Percentiles rank a stretch among this genome's conserved stretches.
phyloP scores from a whole-genome alignment of 2,329 filamentous ascomycete species.

The Rutstroemia sp. region DNA sequence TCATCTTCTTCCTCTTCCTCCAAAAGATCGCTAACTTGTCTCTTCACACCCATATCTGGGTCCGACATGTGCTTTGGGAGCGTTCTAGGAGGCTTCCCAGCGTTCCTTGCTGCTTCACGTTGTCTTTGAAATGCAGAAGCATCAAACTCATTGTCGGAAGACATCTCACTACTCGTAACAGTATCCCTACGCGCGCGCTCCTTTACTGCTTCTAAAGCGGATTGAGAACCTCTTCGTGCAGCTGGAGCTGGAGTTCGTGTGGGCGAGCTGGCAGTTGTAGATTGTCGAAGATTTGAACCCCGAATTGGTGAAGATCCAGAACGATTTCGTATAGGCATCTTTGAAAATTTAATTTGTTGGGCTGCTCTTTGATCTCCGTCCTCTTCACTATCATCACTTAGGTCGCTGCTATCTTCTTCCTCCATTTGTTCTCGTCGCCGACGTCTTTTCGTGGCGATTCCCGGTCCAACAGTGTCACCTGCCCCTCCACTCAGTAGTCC shows the following conservation, averaged over 20 bases:
- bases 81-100: conserved; percentile 45
- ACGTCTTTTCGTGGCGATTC: conserved; percentile 58
- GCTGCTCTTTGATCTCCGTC: conserved; percentile 65
- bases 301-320: conserved; percentile 85
- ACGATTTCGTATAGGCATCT: conserved; percentile 82
- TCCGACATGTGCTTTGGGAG: conserved; percentile 48
- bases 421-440: conserved; percentile 61
- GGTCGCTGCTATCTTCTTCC: conserved; percentile 77
- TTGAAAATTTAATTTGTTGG: conserved; percentile 91
- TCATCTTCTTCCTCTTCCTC: conserved; percentile 43
- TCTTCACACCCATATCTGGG: conserved; percentile 31
- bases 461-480: conserved; percentile 61
- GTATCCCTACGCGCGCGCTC: conserved; percentile 66
- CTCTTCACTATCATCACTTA: conserved; percentile 79
- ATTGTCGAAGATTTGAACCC: conserved; percentile 53
- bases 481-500: conserved; percentile 60
- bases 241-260: conserved; percentile 34
- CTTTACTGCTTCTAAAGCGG: conserved; percentile 61
- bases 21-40: conserved; percentile 37
- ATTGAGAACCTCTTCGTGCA: conserved; percentile 60
- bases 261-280: conserved; percentile 69
- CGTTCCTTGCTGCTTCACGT: conserved; percentile 52
- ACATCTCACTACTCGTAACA: conserved; percentile 75
- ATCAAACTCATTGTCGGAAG: conserved; percentile 74
- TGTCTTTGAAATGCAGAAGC: conserved; percentile 57